phyloP scores from a whole-genome alignment of 768 basidiomycete species.

The Mycena crocata region DNA sequence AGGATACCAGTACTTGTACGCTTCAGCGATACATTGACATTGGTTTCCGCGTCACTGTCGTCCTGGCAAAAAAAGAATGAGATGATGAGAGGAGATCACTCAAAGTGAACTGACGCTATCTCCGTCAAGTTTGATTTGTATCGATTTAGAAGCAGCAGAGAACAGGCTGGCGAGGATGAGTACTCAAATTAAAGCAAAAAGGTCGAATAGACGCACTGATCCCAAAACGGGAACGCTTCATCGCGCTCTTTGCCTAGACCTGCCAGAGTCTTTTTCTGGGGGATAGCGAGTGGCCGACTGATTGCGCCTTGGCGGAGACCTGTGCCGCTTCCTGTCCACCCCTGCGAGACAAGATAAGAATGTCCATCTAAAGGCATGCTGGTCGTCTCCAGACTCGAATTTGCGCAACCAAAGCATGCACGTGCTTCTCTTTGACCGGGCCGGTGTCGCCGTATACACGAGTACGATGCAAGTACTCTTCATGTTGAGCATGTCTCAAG shows the following conservation, averaged over 20 bases:
- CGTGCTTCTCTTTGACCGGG: too few relatives aligned
- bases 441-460: too few relatives aligned
- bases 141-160: constrained; percentile 83
- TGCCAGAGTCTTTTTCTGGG: constrained; percentile 86
- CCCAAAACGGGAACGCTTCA: constrained; percentile 98
- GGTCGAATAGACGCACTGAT: constrained; percentile 79
- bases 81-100: not conserved
- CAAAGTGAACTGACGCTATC: constrained; percentile 44
- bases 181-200: not conserved
- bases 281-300: constrained; percentile 77
- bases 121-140: constrained; percentile 76
- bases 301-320: constrained; percentile 89
- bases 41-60: constrained; percentile 30
- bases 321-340: constrained; percentile 89
- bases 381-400: too few relatives aligned
- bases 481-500: too few relatives aligned
- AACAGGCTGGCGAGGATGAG: constrained; percentile 69
- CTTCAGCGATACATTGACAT: constrained; percentile 47
- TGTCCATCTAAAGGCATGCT: constrained; percentile 84
- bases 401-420: too few relatives aligned
- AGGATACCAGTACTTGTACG: constrained; percentile 83
- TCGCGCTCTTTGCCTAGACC: constrained; percentile 95
- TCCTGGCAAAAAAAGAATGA: constrained; percentile 26
- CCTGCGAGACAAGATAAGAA: constrained; percentile 80
- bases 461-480: too few relatives aligned